Conservation (phyloP, 2,329 filamentous ascomycete species). For the Fusarium papillatum region DNA sequence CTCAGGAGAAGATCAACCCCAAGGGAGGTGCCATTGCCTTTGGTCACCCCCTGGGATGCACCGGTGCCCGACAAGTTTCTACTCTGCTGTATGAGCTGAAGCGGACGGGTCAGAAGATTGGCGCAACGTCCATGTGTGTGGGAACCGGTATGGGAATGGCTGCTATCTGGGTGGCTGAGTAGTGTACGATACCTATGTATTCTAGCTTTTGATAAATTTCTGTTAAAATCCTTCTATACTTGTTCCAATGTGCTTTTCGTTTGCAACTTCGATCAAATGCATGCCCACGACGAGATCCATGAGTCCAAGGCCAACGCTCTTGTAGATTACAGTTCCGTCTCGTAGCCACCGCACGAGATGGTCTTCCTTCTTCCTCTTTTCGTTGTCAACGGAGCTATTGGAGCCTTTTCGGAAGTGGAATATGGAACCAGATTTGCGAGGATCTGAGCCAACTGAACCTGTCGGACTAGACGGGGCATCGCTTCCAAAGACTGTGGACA, state of each 20-base stretch:
- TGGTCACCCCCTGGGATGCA: conserved; percentile 94
- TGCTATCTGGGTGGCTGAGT: conserved; percentile 95
- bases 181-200: conserved; percentile 52
- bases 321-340: conserved; percentile 76
- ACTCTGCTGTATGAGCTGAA: conserved; percentile 92
- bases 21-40: conserved; percentile 98
- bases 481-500: conserved; percentile 55
- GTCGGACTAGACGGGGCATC: conserved; percentile 48
- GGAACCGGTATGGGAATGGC: conserved; percentile 99
- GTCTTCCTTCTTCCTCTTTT: conserved; percentile 62
- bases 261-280: conserved; percentile 69
- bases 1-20: conserved; percentile 91
- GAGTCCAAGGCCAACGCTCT: conserved; percentile 75
- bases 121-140: conserved; percentile 96
- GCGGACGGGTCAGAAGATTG: conserved; percentile 86
- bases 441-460: conserved; percentile 45
- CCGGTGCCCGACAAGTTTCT: conserved; percentile 92
- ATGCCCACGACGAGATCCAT: conserved; percentile 76
- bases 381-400: conserved; percentile 43
- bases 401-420: conserved; percentile 49
- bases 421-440: conserved; percentile 50
- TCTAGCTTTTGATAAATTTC: conserved; percentile 19
- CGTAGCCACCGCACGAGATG: conserved; percentile 68
- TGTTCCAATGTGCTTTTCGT: conserved; percentile 66
- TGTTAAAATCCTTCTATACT: conserved; percentile 65